Base-by-base conservation (phyloP, 768 basidiomycete genomes). In the Trametopsis cervina region DNA sequence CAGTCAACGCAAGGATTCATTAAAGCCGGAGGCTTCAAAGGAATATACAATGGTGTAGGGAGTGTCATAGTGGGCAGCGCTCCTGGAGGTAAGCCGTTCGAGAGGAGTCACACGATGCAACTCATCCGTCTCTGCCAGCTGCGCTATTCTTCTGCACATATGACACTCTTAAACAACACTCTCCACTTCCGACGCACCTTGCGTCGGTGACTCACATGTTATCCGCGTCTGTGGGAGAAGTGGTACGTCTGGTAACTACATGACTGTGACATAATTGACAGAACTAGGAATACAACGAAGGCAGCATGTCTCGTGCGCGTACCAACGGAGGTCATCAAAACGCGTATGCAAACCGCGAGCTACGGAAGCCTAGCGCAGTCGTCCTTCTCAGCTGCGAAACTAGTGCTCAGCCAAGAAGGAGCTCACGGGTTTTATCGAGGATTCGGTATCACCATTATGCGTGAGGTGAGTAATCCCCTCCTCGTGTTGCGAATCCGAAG, bases 291-390 rank as follows among this genome's bases (percentile, higher is more conserved):
- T 40, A 38, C 36, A 52, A 46, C 13, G 9, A 25, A 89, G 86
- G 77, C 85, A 42, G 92, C 94, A 26, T 98, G 94, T 63, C 70
- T 95, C 44, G 78, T 98, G 43, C 86, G 94, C 41, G 94, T 98
- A 2, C 94, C 94, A 1, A 96, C 94, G 0, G 95, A 97, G 63
- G 86, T 98, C 24, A 85, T 97, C 67, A 98, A 98, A 64, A 94
- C 90, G 9, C 78, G 94, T 2, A 84, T 80, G 50, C 95, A 97
- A 62, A 92, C 92, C 0, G 84, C 85, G 15, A 78, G 77, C 9
- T 93, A 94, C 57, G 80, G 80, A 5, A 47, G 55, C 4, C 59
- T 72, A 13, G 76, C 75, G 1, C 60, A 66, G 24, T 83, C 85
- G 0, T 89, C 88, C 0, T 61, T 81, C 9, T 66, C 77, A 0